Conservation (phyloP, 768 basidiomycete species). For the Phaeotremella fagi region DNA sequence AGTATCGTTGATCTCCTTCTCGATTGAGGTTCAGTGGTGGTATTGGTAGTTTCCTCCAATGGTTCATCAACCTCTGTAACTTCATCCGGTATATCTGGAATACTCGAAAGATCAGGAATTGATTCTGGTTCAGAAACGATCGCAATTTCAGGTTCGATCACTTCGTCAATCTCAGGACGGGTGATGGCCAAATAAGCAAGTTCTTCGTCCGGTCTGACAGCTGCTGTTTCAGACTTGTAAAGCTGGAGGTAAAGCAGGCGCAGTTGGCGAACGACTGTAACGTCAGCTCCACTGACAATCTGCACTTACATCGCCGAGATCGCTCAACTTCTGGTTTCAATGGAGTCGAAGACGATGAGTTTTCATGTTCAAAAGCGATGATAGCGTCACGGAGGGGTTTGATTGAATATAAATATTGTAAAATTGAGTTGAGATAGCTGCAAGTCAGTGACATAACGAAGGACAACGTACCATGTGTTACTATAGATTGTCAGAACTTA, state of each 20-base stretch:
- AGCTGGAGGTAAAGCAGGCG: slow-evolving; percentile 36
- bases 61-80: not conserved
- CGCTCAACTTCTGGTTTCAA: slow-evolving; percentile 34
- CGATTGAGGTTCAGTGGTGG: not conserved
- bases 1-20: slow-evolving; percentile 14
- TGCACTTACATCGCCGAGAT: slow-evolving; percentile 38
- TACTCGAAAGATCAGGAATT: slow-evolving; percentile 13
- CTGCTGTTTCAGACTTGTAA: slow-evolving; percentile 28
- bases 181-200: slow-evolving; percentile 47
- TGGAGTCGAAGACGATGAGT: not conserved
- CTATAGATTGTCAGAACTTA: slow-evolving; percentile 19
- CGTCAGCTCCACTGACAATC: not conserved
- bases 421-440: slow-evolving; percentile 47
- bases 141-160: slow-evolving; percentile 17
- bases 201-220: slow-evolving; percentile 43
- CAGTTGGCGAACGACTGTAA: slow-evolving; percentile 35
- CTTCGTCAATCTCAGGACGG: slow-evolving; percentile 37
- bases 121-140: slow-evolving; percentile 14
- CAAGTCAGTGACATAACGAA: not conserved
- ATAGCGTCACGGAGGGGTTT: slow-evolving; percentile 41
- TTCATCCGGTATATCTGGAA: not conserved
- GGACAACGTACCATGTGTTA: slow-evolving; percentile 41
- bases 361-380: slow-evolving; percentile 28
- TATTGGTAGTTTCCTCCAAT: not conserved
- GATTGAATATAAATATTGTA: slow-evolving; percentile 46